phyloP scores from a whole-genome alignment of 1,139 yeast species.

The Geotrichum europaeum region DNA sequence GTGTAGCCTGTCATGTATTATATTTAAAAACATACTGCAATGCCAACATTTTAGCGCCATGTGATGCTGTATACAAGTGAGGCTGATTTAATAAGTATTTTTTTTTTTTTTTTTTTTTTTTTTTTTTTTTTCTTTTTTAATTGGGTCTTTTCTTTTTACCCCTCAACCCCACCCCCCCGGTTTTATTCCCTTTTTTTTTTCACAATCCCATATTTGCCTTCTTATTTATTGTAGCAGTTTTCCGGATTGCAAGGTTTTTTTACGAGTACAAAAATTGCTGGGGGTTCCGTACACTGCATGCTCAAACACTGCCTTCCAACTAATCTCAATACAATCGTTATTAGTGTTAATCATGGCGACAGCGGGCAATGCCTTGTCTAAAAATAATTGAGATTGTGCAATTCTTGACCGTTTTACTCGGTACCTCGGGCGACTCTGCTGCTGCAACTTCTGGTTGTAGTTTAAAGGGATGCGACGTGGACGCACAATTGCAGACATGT shows the following conservation, averaged over 20 bases:
- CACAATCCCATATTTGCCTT: neutral
- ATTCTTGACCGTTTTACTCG: neutral
- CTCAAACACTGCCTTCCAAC: slow-evolving; percentile 26
- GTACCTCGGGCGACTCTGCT: neutral
- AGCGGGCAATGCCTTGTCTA: slow-evolving; percentile 2
- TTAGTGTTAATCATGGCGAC: slow-evolving; percentile 9
- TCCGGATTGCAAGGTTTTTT: neutral
- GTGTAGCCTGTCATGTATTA: neutral
- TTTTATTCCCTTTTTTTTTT: too few species aligned
- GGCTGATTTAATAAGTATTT: neutral
- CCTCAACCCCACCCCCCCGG: too few species aligned
- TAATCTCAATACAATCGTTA: slow-evolving; percentile 23
- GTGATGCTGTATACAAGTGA: neutral
- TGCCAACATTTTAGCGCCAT: neutral
- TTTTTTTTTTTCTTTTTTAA: too few species aligned
- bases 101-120: too few species aligned
- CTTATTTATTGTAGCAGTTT: neutral
- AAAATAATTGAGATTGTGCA: neutral
- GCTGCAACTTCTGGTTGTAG: neutral
- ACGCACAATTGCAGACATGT: neutral
- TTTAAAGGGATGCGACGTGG: neutral
- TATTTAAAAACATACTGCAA: neutral
- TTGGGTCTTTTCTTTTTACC: too few species aligned
- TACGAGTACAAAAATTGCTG: slow-evolving; percentile 22
- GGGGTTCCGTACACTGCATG: slow-evolving; percentile 26